These are phyloP conservation scores for Panaeolus cyanescens DNA, from an alignment of 768 basidiomycete species.

Conservation along the genomic window DNA sequence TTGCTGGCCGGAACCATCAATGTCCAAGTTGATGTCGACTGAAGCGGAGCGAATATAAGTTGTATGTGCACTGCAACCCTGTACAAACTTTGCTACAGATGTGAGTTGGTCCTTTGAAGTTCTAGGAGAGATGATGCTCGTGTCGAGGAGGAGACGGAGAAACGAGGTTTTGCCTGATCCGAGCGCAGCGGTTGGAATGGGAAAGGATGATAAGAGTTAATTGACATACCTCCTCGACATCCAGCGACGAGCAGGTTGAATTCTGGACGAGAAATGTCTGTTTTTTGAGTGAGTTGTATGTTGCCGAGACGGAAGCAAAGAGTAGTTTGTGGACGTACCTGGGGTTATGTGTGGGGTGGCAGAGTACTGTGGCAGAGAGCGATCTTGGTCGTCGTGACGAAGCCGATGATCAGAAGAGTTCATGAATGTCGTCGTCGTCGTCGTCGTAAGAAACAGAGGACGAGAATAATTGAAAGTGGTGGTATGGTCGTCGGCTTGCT, in stretches of 20 bases:
- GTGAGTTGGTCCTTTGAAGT: conserved; percentile 76
- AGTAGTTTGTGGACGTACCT: conserved; percentile 32
- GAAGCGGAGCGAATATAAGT: conserved; percentile 70
- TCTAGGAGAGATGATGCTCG: conserved; percentile 62
- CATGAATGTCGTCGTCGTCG: conserved; percentile 47
- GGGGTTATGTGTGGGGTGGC: conserved; percentile 33
- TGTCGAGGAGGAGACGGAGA: conserved; percentile 83
- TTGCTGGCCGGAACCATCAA: conserved; percentile 44
- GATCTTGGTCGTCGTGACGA: conserved; percentile 45
- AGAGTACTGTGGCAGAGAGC: conserved; percentile 21
- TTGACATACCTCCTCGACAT: conserved; percentile 61
- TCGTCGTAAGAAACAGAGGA: conserved; percentile 38
- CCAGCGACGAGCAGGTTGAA: conserved; percentile 82
- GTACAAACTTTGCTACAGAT: conserved; percentile 81
- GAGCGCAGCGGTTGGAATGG: conserved; percentile 25
- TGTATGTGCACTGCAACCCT: conserved; percentile 72
- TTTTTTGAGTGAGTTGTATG: conserved; percentile 11
- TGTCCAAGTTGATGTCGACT: conserved; percentile 68
- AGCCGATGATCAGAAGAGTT: conserved; percentile 55
- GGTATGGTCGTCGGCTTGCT: conserved; percentile 3
- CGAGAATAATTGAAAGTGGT: not conserved
- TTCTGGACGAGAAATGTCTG: conserved; percentile 39
- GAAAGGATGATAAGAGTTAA: conserved; percentile 9
- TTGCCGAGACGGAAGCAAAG: conserved; percentile 12
- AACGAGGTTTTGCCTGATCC: conserved; percentile 82